Evolutionary conservation across 495 filamentous ascomycete genomes (phyloP).

Genomic region (Evernia prunastri): DNA sequence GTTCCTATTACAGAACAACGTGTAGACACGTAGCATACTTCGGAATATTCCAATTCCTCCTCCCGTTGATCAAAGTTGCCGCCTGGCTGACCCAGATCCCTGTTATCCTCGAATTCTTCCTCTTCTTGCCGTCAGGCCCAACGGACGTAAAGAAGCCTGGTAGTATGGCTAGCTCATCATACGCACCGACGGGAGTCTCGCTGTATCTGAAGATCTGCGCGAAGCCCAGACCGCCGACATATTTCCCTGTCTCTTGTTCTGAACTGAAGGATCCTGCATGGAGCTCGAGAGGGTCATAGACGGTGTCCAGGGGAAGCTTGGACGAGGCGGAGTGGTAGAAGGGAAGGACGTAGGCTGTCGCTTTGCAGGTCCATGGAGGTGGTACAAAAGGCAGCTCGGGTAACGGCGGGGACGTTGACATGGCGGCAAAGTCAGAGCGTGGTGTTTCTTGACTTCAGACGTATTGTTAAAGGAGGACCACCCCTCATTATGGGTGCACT

Average conservation of each 20-base stretch:
- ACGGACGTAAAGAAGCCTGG: constrained; percentile 37
- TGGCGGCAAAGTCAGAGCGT: neutral
- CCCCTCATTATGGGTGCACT: no score
- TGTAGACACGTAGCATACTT: constrained; percentile 27
- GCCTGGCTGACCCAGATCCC: constrained; percentile 48
- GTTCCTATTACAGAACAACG: neutral
- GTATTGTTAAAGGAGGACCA: neutral
- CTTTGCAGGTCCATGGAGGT: constrained; percentile 39
- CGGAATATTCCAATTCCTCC: constrained; percentile 47
- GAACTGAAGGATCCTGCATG: constrained; percentile 30
- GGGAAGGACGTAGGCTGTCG: constrained; percentile 34
- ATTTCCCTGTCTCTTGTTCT: constrained; percentile 26
- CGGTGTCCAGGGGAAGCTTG: constrained; percentile 27
- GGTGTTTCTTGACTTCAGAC: no score
- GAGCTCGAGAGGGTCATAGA: constrained; percentile 40
- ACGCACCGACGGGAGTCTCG: constrained; percentile 44
- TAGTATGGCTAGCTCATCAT: constrained; percentile 45
- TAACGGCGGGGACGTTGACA: constrained; percentile 8
- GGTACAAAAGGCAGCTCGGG: constrained; percentile 24
- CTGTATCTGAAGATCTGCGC: constrained; percentile 44
- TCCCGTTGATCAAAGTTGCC: constrained; percentile 43
- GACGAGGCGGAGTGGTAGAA: constrained; percentile 31
- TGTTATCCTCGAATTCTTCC: constrained; percentile 33
- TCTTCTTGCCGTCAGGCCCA: constrained; percentile 29
- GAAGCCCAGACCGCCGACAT: constrained; percentile 40